Conservation (phyloP, 345 rosid genomes). For the Eucalyptus marginata region DNA sequence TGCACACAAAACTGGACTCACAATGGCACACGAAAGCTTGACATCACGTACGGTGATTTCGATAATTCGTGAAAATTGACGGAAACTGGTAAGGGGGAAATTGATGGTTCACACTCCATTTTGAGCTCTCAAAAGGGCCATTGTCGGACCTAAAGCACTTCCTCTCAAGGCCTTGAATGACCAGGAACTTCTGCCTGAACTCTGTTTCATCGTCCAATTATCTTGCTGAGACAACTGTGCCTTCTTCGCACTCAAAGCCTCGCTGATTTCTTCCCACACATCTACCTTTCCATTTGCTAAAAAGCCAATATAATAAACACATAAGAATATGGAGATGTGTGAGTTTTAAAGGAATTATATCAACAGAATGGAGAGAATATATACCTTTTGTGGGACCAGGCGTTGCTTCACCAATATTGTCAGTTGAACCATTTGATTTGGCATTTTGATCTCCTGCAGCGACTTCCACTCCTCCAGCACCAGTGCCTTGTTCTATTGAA, state of each 20-base stretch:
- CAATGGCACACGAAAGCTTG: background rate
- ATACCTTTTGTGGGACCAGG: constrained; percentile 39
- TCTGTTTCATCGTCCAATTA: constrained; percentile 33
- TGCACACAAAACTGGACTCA: background rate
- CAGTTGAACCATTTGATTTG: background rate
- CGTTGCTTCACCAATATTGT: constrained; percentile 5
- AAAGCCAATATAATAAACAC: background rate
- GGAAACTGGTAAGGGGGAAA: background rate
- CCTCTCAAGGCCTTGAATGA: constrained; percentile 59
- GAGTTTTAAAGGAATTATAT: background rate
- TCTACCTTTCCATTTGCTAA: constrained; percentile 41
- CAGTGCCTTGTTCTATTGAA: constrained; percentile 2
- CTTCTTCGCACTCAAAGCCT: constrained; percentile 57
- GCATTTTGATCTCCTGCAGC: constrained; percentile 5
- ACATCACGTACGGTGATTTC: background rate
- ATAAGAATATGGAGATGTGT: background rate
- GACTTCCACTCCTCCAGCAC: constrained; percentile 3
- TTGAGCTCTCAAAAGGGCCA: constrained; percentile 68
- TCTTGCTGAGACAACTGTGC: constrained; percentile 42
- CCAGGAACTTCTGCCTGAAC: constrained; percentile 43
- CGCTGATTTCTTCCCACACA: constrained; percentile 67
- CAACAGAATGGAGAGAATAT: background rate
- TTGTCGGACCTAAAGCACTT: constrained; percentile 77
- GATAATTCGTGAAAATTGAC: background rate
- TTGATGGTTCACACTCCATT: constrained; percentile 7